These are phyloP conservation scores for Rhizopogon rudus DNA, from an alignment of 768 basidiomycete species.

Conservation along the genomic window DNA sequence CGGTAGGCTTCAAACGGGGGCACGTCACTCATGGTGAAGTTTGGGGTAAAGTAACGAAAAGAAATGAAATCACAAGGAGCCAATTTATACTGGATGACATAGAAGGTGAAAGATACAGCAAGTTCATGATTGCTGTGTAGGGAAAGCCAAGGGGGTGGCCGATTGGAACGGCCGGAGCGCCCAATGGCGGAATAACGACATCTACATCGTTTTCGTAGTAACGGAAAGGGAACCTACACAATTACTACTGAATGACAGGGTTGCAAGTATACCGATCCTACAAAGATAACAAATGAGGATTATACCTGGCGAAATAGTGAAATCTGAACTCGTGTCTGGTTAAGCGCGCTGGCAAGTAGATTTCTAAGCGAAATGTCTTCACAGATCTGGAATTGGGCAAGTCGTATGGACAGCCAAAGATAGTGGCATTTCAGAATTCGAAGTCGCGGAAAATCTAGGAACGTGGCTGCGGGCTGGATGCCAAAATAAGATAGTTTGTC, in stretches of 20 bases:
- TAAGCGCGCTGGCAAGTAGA: background rate
- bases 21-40: background rate
- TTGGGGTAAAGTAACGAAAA: background rate
- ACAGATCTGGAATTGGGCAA: background rate
- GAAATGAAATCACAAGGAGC: background rate
- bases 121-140: background rate
- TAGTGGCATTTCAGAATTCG: background rate
- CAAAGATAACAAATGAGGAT: background rate
- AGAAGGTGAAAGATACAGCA: background rate
- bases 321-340: background rate
- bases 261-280: background rate
- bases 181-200: background rate
- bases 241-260: background rate
- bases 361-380: background rate
- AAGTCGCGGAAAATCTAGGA: background rate
- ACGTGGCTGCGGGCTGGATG: background rate
- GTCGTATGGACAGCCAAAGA: background rate
- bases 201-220: background rate
- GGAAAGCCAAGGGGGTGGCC: slow-evolving; percentile 1
- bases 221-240: background rate
- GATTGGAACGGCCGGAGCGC: background rate
- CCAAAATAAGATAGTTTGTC: background rate
- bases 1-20: background rate
- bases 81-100: background rate
- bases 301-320: background rate